Percentiles rank a stretch among this genome's conserved stretches.
These are phyloP conservation scores for Salvia splendens DNA, from an alignment of 257 asterid genomes.

Conservation along the genomic window DNA sequence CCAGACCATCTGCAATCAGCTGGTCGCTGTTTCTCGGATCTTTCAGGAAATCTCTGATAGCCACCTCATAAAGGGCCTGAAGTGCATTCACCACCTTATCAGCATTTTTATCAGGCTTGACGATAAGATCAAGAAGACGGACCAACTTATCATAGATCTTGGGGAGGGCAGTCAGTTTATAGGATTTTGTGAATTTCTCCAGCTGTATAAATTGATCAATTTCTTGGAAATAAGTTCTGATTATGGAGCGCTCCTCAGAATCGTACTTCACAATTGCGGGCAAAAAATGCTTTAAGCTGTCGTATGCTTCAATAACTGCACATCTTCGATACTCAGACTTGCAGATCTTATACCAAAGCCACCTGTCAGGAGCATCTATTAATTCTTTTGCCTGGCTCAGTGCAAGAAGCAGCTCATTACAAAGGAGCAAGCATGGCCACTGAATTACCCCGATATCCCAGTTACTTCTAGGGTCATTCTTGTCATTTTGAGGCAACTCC, in stretches of 20 bases:
- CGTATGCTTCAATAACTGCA: constrained; percentile 88
- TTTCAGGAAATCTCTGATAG: constrained; percentile 81
- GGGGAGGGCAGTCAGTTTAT: constrained; percentile 63
- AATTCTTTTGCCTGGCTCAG: constrained; percentile 95
- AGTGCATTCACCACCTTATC: constrained; percentile 86
- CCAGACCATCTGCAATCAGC: constrained; percentile 88
- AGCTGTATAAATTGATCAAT: constrained; percentile 73
- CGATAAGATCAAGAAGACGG: constrained; percentile 67
- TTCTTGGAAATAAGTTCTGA: constrained; percentile 81
- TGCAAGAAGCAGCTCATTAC: constrained; percentile 89
- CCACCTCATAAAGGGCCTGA: constrained; percentile 95
- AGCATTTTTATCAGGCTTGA: constrained; percentile 65
- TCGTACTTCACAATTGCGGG: constrained; percentile 69
- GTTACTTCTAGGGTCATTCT: constrained; percentile 49
- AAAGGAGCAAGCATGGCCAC: constrained; percentile 97
- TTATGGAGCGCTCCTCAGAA: constrained; percentile 82
- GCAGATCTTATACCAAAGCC: constrained; percentile 92
- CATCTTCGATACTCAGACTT: constrained; percentile 91
- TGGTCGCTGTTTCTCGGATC: constrained; percentile 73
- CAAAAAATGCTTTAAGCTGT: constrained; percentile 71
- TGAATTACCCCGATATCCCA: constrained; percentile 95
- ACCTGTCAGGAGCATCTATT: constrained; percentile 95
- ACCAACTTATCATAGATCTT: constrained; percentile 75
- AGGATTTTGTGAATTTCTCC: constrained; percentile 85
- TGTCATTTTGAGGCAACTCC: constrained; percentile 87